phyloP scores from a whole-genome alignment of 306 rosid genomes.

The Cyclanthera cordifolia region DNA sequence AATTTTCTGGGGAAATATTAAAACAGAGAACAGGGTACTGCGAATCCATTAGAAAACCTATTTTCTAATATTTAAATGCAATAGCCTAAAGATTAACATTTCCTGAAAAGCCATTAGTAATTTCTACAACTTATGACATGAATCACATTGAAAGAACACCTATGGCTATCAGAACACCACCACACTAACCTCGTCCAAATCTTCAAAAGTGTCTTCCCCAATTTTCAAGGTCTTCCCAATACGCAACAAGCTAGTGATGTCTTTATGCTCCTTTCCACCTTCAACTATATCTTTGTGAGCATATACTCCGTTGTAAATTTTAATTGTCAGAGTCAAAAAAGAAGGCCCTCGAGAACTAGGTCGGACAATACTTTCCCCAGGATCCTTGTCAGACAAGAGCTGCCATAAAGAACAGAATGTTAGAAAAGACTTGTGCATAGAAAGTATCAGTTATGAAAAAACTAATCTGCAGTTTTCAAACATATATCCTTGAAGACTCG shows the following conservation, averaged over 20 bases:
- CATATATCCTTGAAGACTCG: constrained; percentile 1
- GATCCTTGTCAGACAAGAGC: constrained; percentile 89
- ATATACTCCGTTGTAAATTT: constrained; percentile 86
- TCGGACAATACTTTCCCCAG: constrained; percentile 91
- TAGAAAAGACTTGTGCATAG: neutral
- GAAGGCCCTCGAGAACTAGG: constrained; percentile 96
- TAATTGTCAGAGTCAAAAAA: constrained; percentile 75
- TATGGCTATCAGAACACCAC: neutral
- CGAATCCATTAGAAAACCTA: neutral
- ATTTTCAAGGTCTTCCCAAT: constrained; percentile 91
- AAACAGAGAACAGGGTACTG: neutral
- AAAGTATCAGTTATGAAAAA: neutral
- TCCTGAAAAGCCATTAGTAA: neutral
- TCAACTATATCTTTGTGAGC: constrained; percentile 94
- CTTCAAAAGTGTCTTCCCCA: constrained; percentile 98
- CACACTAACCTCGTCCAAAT: constrained; percentile 77
- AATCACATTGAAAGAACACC: neutral
- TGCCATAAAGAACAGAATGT: constrained; percentile 21
- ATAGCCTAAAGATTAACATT: neutral
- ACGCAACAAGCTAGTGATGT: constrained; percentile 86
- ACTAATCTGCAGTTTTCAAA: neutral
- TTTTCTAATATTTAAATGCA: neutral
- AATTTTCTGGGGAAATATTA: neutral
- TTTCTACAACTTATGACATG: neutral
- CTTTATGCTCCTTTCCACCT: constrained; percentile 97